Evolutionary conservation across 768 basidiomycete genomes (phyloP), one percentile per base, ranked within the genome.

Genomic region (Trametes cinnabarina): DNA sequence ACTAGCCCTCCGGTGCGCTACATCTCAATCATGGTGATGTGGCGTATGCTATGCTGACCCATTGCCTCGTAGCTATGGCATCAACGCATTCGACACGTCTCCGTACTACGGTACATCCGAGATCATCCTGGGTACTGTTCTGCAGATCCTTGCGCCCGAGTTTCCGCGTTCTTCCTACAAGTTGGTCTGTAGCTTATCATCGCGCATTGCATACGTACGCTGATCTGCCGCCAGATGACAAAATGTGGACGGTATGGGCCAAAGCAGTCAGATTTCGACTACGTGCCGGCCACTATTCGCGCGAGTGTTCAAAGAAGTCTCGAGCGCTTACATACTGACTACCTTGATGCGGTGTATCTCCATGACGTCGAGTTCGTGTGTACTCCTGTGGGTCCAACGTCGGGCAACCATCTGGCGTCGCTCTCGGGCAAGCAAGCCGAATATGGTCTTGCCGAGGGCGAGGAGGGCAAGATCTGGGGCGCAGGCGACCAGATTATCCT

Each of bases 291-390:
- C 5, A 82, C 79, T 34, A 82, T 95, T 52, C 83, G 87, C 17
- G 75, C 78, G 20, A 87, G 86, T 60, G 80, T 95, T 17, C 69
- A 76, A 47, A 82, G 82, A 56, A 90, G 88, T 65, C 74, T 93
- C 30, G 72, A 76, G 41, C 83, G 91, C 20, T 66, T 94, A 55
- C 81, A 86, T 49, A 94, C 92, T 11, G 71, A 77, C 57, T 92
- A 94, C 67, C 77, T 95, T 34, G 93, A 95, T 63, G 75, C 77
- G 0, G 89, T 93, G 0, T 93, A 89, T 67, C 73, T 93, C 28
- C 93, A 95, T 66, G 93, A 95, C 68, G 81, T 90, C 47, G 93
- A 94, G 74, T 91, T 85, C 62, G 81, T 94, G 12, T 80, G 80
- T 39, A 78, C 83, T 3, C 69, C 73, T 35, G 74, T 86, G 40